Conservation (phyloP, 306 rosid genomes). For the Cucurbita argyrosperma region DNA sequence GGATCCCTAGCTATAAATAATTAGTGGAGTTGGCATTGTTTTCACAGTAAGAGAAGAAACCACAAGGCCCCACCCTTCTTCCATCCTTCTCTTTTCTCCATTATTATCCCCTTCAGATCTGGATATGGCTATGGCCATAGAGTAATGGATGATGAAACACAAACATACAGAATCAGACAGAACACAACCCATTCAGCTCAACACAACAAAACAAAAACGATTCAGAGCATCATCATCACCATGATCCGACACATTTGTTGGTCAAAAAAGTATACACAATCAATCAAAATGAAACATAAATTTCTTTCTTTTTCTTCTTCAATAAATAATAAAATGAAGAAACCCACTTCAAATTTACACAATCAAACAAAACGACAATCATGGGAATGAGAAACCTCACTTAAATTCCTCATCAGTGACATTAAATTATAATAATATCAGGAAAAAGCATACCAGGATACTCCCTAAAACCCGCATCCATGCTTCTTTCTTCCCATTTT, state of each 20-base stretch:
- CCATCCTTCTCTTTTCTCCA: neutral
- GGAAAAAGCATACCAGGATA: constrained; percentile 22
- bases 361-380: constrained; percentile 13
- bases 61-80: constrained; percentile 1
- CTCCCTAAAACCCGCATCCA: constrained; percentile 61
- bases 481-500: constrained; percentile 15
- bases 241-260: neutral
- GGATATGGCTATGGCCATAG: neutral
- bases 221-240: neutral
- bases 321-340: neutral
- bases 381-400: constrained; percentile 9
- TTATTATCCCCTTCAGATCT: neutral
- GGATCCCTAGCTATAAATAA: neutral
- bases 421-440: neutral
- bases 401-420: constrained; percentile 6
- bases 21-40: neutral
- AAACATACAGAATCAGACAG: neutral
- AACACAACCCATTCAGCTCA: neutral
- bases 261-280: constrained; percentile 3
- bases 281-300: constrained; percentile 4
- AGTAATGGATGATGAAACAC: neutral
- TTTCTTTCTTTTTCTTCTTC: neutral
- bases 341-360: constrained; percentile 11
- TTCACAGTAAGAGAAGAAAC: neutral
- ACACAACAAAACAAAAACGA: neutral